phyloP scores from a whole-genome alignment of 202 grass and related monocot genomes.

The Panicum hallii region DNA sequence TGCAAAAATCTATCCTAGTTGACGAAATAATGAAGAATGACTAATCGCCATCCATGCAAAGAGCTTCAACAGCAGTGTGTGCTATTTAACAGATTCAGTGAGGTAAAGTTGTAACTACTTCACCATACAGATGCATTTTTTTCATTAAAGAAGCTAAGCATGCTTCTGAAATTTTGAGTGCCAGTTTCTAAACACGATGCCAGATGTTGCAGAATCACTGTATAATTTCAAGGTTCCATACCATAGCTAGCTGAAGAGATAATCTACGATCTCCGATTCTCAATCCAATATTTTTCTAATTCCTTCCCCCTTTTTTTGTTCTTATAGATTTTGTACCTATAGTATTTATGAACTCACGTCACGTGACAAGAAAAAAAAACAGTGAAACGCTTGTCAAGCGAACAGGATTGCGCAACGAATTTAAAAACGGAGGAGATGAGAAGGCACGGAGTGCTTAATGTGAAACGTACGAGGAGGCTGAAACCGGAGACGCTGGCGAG shows the following conservation, averaged over 20 bases:
- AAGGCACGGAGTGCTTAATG: not conserved
- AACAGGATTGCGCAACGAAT: not conserved
- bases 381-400: not conserved
- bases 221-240: not conserved
- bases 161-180: not conserved
- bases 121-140: not conserved
- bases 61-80: not conserved
- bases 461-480: conserved; percentile 87
- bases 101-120: not conserved
- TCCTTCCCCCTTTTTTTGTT: not conserved
- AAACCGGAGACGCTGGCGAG: conserved; percentile 82
- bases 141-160: not conserved
- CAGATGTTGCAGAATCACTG: not conserved
- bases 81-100: not conserved
- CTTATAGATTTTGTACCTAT: not conserved
- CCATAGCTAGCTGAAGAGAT: not conserved
- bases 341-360: not conserved
- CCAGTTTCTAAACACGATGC: not conserved
- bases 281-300: not conserved
- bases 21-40: not conserved
- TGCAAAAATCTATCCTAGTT: not conserved
- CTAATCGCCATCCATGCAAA: not conserved
- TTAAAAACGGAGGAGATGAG: not conserved
- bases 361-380: not conserved
- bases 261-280: not conserved